Evolutionary conservation across 73 alveolate species (phyloP), one percentile per base, ranked within the genome.

Genomic region (Paramecium bursaria): DNA sequence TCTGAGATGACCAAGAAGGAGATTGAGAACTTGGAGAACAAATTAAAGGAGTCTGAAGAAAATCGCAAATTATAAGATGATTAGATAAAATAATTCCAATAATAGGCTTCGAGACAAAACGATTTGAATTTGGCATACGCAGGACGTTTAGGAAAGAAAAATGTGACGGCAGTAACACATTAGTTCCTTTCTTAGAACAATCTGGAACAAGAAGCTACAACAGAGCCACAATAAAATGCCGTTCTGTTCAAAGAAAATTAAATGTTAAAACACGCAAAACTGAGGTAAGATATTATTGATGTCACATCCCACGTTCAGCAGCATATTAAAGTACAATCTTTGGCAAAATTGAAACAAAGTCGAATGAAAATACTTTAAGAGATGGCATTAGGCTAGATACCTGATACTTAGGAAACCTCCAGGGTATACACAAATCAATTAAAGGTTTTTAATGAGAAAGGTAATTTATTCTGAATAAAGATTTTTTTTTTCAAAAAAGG

Each of bases 21-120:
- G 11, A 35, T 67, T 67, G 82, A 67, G 33, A 67, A 67, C 44
- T 3, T 67, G 19, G 82, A 67, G 21, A 67, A 67, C 21, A 67
- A 42, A 67, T 39, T 67, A 27, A 67, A 67, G 10, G 82, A 67
- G 3, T 25, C 50, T 15, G 82, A 67, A 42, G 82, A 67, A 2
- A 15, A 30, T 1, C 33, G 23, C 25, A 67, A 42, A 42, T 67
- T 25, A 42, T 21, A 39, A 42, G 82, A 67, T 19, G 82, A 67
- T 21, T 25, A 67, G 44, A n/a, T 67, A 30, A 15, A 25, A 0
- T n/a, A 25, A 42, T 67, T 39, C 13, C 11, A 67, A 67, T 19
- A 31, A 19, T 39, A 15, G 27, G 19, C 33, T 39, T 50, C 76
- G 6, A 57, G 33, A 27, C 27, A 57, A 17, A 13, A 48, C 33